Conservation (phyloP, 352 stramenopile genomes). For the Globisporangium splendens region DNA sequence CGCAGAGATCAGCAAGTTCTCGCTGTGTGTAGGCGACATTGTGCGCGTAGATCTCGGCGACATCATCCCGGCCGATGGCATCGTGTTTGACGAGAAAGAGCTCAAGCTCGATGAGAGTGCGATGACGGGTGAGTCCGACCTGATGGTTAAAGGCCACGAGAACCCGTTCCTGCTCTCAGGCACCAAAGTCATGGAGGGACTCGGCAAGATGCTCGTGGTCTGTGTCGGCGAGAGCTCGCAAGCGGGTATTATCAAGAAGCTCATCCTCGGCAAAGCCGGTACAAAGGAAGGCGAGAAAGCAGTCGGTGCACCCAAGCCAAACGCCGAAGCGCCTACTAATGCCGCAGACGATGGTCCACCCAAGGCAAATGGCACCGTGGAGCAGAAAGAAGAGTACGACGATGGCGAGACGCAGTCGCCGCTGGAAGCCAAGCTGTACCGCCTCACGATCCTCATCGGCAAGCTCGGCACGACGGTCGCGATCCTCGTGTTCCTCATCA, state of each 20-base stretch:
- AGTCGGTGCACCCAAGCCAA: conserved; percentile 11
- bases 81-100: conserved; percentile 87
- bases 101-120: conserved; percentile 90
- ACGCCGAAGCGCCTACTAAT: conserved; percentile 20
- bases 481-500: conserved; percentile 75
- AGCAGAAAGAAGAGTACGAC: conserved; percentile 66
- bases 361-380: conserved; percentile 82
- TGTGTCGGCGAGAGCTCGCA: conserved; percentile 92
- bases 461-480: conserved; percentile 74
- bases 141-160: conserved; percentile 79
- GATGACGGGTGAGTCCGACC: conserved; percentile 90
- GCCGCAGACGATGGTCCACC: conserved; percentile 48
- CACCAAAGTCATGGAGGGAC: conserved; percentile 92
- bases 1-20: conserved; percentile 63
- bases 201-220: conserved; percentile 91
- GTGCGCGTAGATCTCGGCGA: conserved; percentile 83
- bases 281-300: conserved; percentile 59
- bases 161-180: conserved; percentile 93
- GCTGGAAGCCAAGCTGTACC: conserved; percentile 84
- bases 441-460: conserved; percentile 77
- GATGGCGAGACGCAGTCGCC: conserved; percentile 56
- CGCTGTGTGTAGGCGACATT: conserved; percentile 88
- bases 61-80: conserved; percentile 87
- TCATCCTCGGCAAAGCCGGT: conserved; percentile 67
- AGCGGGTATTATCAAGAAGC: conserved; percentile 91